Base-by-base conservation (phyloP, 2,329 filamentous ascomycete species). In the Plectosphaerella sp. region DNA sequence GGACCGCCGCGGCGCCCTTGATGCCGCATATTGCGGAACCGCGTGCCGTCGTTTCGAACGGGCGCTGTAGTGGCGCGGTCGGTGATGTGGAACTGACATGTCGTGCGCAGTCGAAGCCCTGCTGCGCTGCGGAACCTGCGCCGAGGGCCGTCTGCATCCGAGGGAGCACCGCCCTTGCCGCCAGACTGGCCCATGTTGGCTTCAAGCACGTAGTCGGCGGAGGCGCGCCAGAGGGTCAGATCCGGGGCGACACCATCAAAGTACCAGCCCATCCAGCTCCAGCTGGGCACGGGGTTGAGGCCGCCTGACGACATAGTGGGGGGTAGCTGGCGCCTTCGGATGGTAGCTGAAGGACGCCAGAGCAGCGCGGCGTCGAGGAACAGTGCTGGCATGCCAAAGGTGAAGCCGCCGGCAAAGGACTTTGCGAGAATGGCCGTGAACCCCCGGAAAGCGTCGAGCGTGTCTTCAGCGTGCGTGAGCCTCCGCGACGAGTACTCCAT, bases 191-290 rank as follows among this genome's bases (percentile, higher is more conserved):
- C 25, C 5, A 20, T 20, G 24, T 25, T 25, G 12, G 37, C 48
- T 24, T 49, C 48, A 24, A 49, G 69, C 10, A 75, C 66, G 49
- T 74, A 75, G 57, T 75, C 72, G 9, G 70, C 69, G 2, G 71
- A 68, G 1, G 72, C 71, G 47, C 67, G 66, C 73, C 73, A 75
- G 11, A 75, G 61, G 6, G 61, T 63, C 52, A 75, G 55, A 50
- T 75, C 73, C 14, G 71, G 69, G 6, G 72, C 66, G 14, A 74
- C 63, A 25, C 67, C 70, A 52, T 75, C 73, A 51, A 72, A 73
- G 67, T 71, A 74, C 73, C 73, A 76, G 20, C 73, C 72, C 67
- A 76, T 71, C 73, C 73, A 76, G 28, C 72, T 73, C 73, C 73
- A 76, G 4, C 70, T 73, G 0, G 73, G 73, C 6, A 75, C 61